Evolutionary conservation across 371 early-diverging fungal genomes (phyloP).

Genomic region (Mortierella sp.): DNA sequence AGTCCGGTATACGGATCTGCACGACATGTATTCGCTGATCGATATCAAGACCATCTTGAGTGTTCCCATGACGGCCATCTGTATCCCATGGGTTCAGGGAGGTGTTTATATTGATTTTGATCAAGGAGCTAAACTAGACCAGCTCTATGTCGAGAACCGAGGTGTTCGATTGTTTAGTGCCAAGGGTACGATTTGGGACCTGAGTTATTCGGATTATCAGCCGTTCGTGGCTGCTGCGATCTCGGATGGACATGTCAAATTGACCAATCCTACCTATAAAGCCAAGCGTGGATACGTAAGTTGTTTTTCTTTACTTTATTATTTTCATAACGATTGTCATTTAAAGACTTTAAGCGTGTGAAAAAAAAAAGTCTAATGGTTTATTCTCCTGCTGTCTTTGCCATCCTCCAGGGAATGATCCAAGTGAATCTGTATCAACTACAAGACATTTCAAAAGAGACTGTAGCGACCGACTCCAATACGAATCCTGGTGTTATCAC

Average conservation of each 20-base stretch:
- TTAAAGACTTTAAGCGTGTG: too few relatives aligned
- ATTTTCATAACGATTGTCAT: not conserved
- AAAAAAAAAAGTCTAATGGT: not conserved
- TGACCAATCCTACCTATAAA: constrained; percentile 35
- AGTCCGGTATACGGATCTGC: constrained; percentile 36
- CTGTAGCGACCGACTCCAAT: too few relatives aligned
- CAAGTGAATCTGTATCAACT: constrained; percentile 39
- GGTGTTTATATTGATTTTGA: constrained; percentile 33
- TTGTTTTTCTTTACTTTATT: not conserved
- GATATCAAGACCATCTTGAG: constrained; percentile 35
- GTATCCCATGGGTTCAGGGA: constrained; percentile 39
- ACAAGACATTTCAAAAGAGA: constrained; percentile 2
- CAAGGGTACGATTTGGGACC: constrained; percentile 41
- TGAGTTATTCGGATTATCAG: constrained; percentile 42
- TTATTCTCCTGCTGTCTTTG: not conserved
- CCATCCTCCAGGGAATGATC: constrained; percentile 27
- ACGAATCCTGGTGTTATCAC: too few relatives aligned
- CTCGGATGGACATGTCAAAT: constrained; percentile 39
- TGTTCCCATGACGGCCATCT: constrained; percentile 18
- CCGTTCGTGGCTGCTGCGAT: constrained; percentile 39
- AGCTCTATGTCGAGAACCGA: constrained; percentile 26
- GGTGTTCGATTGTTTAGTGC: constrained; percentile 31
- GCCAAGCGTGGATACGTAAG: constrained; percentile 43
- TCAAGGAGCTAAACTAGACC: constrained; percentile 33
- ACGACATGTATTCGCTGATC: constrained; percentile 17